These are phyloP conservation scores for Gossypium thurberi DNA, from an alignment of 345 rosid species.

Conservation along the genomic window DNA sequence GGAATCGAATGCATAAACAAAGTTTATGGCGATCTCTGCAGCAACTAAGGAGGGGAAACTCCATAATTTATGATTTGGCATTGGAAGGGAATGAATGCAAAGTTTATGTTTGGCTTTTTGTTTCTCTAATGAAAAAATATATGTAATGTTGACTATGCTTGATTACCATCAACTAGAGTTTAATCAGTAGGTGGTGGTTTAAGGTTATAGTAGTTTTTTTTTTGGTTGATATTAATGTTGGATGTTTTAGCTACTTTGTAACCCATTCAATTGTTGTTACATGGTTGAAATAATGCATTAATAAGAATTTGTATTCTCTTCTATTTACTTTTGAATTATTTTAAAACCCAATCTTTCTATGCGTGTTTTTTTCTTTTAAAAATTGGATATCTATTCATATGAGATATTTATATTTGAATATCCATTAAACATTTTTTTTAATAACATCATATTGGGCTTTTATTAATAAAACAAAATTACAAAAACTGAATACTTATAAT, in stretches of 20 bases:
- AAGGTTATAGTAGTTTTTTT: not conserved
- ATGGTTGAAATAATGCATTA: slow-evolving; percentile 18
- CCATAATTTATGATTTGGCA: not conserved
- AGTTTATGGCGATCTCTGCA: slow-evolving; percentile 23
- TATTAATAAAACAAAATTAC: too few relatives aligned
- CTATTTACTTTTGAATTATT: not conserved
- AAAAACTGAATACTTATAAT: too few relatives aligned
- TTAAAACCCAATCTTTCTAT: too few relatives aligned
- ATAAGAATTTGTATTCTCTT: not conserved
- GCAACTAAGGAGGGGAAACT: slow-evolving; percentile 10
- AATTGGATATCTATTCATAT: too few relatives aligned
- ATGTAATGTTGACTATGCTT: slow-evolving; percentile 10
- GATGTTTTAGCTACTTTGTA: slow-evolving; percentile 15
- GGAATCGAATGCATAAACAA: slow-evolving; percentile 28
- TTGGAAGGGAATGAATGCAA: slow-evolving; percentile 8
- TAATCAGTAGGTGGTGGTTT: not conserved
- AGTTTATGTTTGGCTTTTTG: slow-evolving; percentile 7
- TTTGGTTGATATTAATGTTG: not conserved
- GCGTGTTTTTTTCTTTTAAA: too few relatives aligned
- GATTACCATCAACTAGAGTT: not conserved
- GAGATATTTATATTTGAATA: too few relatives aligned
- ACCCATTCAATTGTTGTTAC: slow-evolving; percentile 19
- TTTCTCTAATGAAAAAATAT: not conserved
- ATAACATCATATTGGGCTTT: too few relatives aligned
- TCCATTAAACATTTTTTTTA: too few relatives aligned